phyloP scores from a whole-genome alignment of 202 grass and related monocot genomes.

The Saccharum hybrid region DNA sequence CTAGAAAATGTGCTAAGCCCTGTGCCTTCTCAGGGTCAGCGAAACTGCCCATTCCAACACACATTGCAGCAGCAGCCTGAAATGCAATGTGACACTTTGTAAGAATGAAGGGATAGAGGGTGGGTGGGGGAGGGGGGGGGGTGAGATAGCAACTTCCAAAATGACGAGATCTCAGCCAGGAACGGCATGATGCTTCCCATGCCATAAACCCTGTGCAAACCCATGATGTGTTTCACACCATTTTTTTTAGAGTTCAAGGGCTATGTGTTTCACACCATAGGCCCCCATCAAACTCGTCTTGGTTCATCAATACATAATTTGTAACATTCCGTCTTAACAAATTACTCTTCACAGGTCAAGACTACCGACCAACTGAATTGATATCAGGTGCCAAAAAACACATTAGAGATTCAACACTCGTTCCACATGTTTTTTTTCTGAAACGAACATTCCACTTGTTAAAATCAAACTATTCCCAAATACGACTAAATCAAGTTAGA shows the following conservation, averaged over 20 bases:
- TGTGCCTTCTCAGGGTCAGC: slow-evolving; percentile 80
- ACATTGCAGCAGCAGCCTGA: slow-evolving; percentile 93
- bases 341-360: slow-evolving; percentile 28
- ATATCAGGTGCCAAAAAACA: neutral
- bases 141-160: slow-evolving; percentile 23
- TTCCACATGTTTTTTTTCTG: slow-evolving; percentile 9
- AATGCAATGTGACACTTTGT: slow-evolving; percentile 37
- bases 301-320: neutral
- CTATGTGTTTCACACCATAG: neutral
- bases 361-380: neutral
- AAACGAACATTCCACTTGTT: slow-evolving; percentile 8
- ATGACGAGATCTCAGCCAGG: neutral
- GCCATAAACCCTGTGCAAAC: neutral
- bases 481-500: slow-evolving; percentile 29
- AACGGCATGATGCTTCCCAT: slow-evolving; percentile 7
- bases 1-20: slow-evolving; percentile 94
- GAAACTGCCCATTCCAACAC: slow-evolving; percentile 92
- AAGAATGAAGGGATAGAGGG: neutral
- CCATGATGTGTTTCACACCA: neutral
- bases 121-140: neutral
- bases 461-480: slow-evolving; percentile 26
- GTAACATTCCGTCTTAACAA: neutral
- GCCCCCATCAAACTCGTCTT: neutral
- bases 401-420: neutral
- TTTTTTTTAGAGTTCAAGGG: too few species aligned